Conservation (phyloP, 2,329 filamentous ascomycete species). For the Sporothrix pseudoabietina region DNA sequence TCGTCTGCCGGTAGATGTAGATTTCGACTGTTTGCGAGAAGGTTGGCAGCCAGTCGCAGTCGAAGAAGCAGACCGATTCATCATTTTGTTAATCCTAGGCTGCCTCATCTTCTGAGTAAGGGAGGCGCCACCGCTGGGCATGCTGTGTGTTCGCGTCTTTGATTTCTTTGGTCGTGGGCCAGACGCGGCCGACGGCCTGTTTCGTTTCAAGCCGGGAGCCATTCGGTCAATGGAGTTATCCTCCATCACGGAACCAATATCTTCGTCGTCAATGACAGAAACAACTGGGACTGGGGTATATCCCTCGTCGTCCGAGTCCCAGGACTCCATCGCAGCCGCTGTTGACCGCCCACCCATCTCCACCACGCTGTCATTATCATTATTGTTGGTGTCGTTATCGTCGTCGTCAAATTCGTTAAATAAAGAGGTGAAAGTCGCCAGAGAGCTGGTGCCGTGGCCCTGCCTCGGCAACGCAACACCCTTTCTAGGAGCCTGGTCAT, state of each 20-base stretch:
- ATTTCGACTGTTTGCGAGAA: neutral
- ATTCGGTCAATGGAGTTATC: conserved; percentile 57
- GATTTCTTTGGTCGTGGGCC: conserved; percentile 40
- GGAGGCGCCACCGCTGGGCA: conserved; percentile 40
- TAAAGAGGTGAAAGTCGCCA: conserved; percentile 43
- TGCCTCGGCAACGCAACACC: conserved; percentile 55
- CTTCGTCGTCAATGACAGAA: conserved; percentile 52
- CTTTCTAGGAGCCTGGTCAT: conserved; percentile 46
- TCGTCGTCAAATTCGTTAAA: conserved; percentile 49
- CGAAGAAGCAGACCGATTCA: conserved; percentile 53
- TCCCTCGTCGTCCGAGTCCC: conserved; percentile 26
- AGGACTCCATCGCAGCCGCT: neutral
- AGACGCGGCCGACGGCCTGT: conserved; percentile 38
- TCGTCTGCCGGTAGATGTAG: neutral
- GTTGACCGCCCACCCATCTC: neutral
- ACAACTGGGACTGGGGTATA: conserved; percentile 33
- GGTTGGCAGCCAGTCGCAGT: conserved; percentile 55
- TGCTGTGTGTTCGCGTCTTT: conserved; percentile 39
- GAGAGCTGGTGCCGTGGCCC: conserved; percentile 36
- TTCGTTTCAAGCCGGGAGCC: conserved; percentile 50
- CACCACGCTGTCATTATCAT: conserved; percentile 38
- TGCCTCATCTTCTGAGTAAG: conserved; percentile 38
- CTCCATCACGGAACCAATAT: conserved; percentile 51
- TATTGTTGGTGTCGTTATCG: conserved; percentile 25
- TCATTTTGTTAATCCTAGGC: conserved; percentile 41